A percentile compares a stretch with the other conserved stretches of the same genome.
phyloP scores from a whole-genome alignment of 2,329 filamentous ascomycete genomes.

The Cladophialophora bantiana region DNA sequence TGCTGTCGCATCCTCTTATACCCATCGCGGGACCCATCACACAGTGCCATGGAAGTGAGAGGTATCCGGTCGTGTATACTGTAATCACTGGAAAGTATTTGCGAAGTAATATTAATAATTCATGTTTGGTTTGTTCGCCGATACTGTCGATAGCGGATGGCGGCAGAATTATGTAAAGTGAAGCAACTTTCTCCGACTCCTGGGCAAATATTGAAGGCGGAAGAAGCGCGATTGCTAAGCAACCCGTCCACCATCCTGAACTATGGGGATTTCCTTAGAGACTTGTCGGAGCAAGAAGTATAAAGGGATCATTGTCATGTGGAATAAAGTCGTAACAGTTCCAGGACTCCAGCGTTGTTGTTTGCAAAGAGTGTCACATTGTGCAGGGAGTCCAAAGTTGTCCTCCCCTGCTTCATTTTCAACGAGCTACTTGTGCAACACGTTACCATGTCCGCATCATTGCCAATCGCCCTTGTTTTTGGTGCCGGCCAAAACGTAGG shows the following conservation, averaged over 20 bases:
- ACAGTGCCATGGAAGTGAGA: background rate
- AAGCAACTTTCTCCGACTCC: slow-evolving; percentile 35
- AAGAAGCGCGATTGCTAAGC: slow-evolving; percentile 13
- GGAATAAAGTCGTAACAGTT: background rate
- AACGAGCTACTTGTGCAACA: background rate
- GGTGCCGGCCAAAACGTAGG: slow-evolving; percentile 31
- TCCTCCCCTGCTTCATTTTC: background rate
- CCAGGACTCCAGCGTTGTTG: background rate
- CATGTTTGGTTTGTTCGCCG: slow-evolving; percentile 22
- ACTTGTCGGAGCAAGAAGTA: background rate
- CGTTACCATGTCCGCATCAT: slow-evolving; percentile 13
- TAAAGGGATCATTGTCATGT: background rate
- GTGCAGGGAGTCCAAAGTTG: background rate
- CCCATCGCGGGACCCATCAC: background rate
- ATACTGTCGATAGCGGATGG: slow-evolving; percentile 9
- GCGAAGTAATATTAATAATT: slow-evolving; percentile 27
- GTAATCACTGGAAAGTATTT: slow-evolving; percentile 36
- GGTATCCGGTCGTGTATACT: slow-evolving; percentile 6
- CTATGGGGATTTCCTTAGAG: background rate
- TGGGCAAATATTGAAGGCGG: slow-evolving; percentile 22
- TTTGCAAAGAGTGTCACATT: background rate
- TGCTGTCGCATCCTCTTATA: background rate
- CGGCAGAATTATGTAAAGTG: slow-evolving; percentile 32
- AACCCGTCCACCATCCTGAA: background rate
- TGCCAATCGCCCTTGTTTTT: slow-evolving; percentile 45